Base-by-base conservation (phyloP, 345 rosid genomes). In the Lepidium aucheri region DNA sequence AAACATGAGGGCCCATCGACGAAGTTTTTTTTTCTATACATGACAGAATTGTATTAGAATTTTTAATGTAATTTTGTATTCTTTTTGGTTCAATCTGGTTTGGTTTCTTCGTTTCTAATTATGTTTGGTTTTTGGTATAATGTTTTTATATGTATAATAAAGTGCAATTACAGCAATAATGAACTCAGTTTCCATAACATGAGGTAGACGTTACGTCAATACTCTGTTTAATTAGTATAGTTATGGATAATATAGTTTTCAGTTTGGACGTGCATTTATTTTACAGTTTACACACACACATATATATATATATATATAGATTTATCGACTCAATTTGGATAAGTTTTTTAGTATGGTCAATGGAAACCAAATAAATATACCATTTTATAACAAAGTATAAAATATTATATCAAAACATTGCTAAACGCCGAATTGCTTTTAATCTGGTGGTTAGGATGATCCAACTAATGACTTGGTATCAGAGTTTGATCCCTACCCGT, bases 51-150 rank as follows among this genome's bases (percentile, higher is more conserved):
- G 24, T 18, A 38, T 20, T 13, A 20, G 26, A 26, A 40, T 30
- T 7, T 59, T 49, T 53, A 68, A 55, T 53, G 54, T 55, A 33
- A 44, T 55, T 67, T 63, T 64, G 50, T 38, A 49, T 10, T 24
- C 24, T 3, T 20, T 20, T 20, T 20, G 1, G 45, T 67, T 56
- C 11, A 38, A 3, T 56, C 16, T 67, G 16, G 49, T 55, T 43
- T 24, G 13, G 12, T 8, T 58, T 40, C 46, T 58, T 39, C 35
- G 17, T 14, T 24, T 42, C 22, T 54, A 18, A 3, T 12, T 30
- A 16, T 1, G 24, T 2, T 41, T 52, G 3, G 17, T 38, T 39
- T 15, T 42, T 9, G 4, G 13, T 26, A 14, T 24, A 24, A 24
- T 24, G 26, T n/a, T n/a, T n/a, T n/a, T n/a, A n/a, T n/a, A n/a